phyloP scores from a whole-genome alignment of 1,284 basidiomycete species.

The Trichosporon coremiiforme region DNA sequence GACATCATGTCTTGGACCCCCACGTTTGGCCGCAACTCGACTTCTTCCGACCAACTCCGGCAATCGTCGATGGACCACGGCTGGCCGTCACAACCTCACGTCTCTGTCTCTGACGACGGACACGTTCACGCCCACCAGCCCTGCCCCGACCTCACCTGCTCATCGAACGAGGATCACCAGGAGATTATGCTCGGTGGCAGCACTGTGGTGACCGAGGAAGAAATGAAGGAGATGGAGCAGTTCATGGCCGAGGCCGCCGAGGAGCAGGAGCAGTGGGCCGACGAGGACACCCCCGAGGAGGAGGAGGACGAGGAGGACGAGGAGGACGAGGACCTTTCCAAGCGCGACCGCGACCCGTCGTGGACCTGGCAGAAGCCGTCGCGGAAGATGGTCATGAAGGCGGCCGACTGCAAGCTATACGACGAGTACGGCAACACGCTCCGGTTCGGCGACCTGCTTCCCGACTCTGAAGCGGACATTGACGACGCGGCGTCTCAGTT shows the following conservation, averaged over 20 bases:
- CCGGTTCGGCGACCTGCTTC: constrained; percentile 48
- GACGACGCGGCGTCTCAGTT: background rate
- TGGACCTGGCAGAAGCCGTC: constrained; percentile 10
- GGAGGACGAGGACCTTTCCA: constrained; percentile 1
- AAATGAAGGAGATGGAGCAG: background rate
- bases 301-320: background rate
- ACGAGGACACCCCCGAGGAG: background rate
- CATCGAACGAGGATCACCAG: constrained; percentile 1
- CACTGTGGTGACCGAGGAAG: background rate
- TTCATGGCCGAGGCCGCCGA: background rate
- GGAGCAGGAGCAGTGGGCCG: constrained; percentile 5
- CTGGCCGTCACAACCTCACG: background rate
- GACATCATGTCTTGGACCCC: background rate
- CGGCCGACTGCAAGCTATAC: constrained; percentile 43
- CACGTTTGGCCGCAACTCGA: background rate
- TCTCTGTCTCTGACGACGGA: background rate
- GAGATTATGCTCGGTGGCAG: constrained; percentile 7
- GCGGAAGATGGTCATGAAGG: constrained; percentile 27
- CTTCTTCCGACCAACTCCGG: background rate
- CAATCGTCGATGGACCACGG: constrained; percentile 7
- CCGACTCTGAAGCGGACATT: background rate
- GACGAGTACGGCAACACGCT: constrained; percentile 48
- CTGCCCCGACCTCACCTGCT: constrained; percentile 3
- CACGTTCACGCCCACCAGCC: constrained; percentile 12
- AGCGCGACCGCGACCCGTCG: constrained; percentile 14